These are phyloP conservation scores for Pisolithus microcarpus DNA, from an alignment of 768 basidiomycete species.

Conservation along the genomic window DNA sequence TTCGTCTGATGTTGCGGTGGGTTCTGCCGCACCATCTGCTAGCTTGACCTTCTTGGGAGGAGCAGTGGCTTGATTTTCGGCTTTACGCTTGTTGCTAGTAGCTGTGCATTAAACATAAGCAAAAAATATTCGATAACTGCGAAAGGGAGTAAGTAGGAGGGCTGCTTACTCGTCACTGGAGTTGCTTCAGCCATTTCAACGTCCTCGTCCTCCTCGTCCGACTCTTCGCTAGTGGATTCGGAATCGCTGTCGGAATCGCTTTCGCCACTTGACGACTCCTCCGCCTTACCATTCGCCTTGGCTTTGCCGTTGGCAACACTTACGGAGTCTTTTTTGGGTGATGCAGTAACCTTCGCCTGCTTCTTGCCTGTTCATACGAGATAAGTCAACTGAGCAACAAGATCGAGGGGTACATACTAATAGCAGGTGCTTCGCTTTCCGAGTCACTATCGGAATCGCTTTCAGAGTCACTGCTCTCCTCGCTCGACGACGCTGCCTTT, in stretches of 20 bases:
- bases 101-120: constrained; percentile 1
- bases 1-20: constrained; percentile 29
- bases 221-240: not conserved
- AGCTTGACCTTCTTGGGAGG: constrained; percentile 81
- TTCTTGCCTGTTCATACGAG: not conserved
- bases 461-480: constrained; percentile 18
- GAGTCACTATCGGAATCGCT: constrained; percentile 8
- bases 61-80: constrained; percentile 50
- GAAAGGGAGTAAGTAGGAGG: not conserved
- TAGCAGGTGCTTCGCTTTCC: not conserved
- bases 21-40: constrained; percentile 40
- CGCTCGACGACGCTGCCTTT: constrained; percentile 4
- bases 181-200: constrained; percentile 51
- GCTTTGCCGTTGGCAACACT: not conserved
- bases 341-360: not conserved
- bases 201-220: constrained; percentile 38
- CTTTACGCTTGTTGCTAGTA: constrained; percentile 68
- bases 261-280: constrained; percentile 1
- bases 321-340: not conserved
- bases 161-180: constrained; percentile 32
- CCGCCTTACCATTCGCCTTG: not conserved
- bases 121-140: not conserved
- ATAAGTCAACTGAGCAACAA: not conserved
- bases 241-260: too few species aligned
- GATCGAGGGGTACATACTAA: constrained; percentile 3